Evolutionary conservation across 2,329 filamentous ascomycete species (phyloP).

Genomic region (Blastomyces silverae): DNA sequence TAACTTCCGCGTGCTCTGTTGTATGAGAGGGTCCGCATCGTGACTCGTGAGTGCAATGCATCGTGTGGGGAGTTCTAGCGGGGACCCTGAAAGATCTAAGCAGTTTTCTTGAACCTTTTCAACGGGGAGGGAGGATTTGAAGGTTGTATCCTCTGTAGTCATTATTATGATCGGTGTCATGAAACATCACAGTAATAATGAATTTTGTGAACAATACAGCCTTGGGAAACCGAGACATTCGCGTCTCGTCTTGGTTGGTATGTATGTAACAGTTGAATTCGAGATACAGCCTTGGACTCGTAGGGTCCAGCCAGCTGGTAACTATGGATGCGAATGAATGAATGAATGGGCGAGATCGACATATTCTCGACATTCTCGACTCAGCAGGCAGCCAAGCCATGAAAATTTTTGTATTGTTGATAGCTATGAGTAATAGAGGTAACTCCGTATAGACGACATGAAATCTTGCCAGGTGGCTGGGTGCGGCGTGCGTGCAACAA

Average conservation of each 20-base stretch:
- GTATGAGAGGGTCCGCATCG: background rate
- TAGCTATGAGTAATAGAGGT: too few species aligned
- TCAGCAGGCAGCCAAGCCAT: background rate
- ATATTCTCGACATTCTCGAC: background rate
- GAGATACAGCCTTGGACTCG: background rate
- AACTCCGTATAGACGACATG: too few species aligned
- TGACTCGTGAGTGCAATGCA: background rate
- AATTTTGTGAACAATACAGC: background rate
- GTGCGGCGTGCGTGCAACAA: too few species aligned
- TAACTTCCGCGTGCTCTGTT: background rate
- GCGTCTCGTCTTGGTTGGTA: background rate
- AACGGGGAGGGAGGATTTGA: background rate
- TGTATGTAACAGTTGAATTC: background rate
- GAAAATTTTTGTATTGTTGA: background rate
- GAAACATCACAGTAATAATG: background rate
- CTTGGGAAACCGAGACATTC: background rate
- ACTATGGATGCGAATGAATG: background rate
- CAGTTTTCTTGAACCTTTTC: background rate
- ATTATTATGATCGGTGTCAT: too few species aligned
- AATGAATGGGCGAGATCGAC: background rate
- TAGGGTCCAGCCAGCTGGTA: background rate
- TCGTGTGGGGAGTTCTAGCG: background rate
- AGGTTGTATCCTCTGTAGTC: background rate
- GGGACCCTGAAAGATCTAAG: background rate
- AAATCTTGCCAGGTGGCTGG: too few species aligned